Evolutionary conservation across 2,329 filamentous ascomycete species (phyloP), one percentile per base, ranked within the genome.

Genomic region (Cladophialophora bantiana): DNA sequence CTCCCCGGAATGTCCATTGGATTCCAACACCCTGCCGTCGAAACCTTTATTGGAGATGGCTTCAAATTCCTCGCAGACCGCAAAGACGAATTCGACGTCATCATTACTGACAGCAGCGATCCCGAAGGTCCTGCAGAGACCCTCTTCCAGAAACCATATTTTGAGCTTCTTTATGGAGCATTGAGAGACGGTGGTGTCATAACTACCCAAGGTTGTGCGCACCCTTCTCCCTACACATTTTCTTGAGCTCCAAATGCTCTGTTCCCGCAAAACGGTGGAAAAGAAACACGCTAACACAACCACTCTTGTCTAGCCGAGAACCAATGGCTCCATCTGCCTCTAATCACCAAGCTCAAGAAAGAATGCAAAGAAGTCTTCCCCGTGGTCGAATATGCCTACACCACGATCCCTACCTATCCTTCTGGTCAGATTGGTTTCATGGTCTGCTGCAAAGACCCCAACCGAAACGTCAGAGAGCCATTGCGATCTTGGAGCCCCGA

Each of bases 121-220:
- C 95, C 95, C 64, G 95, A 98, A 80, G 95, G 95, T 71, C 95
- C 95, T 36, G 95, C 95, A 74, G 94, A 98, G 88, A 90, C 88
- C 76, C 88, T 99, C 72, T 99, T 99, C 90, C 88, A 98, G 88
- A 97, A 97, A 87, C 90, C 93, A 70, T 99, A 99, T 88, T 99
- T 98, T 82, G 86, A 97, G 86, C 89, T 99, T 74, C 88, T 99
- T 70, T 86, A 90, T 80, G 91, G 90, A 77, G 95, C 95, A 75
- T 89, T 98, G 75, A 89, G 92, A 74, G 93, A 97, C 77, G 94
- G 94, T 83, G 95, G 95, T 85, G 93, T 99, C 78, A 98, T 99
- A 84, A 94, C 93, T 83, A 99, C 95, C 79, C 95, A 99, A 97
- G 95, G 95, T 99, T 96, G 93, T 96, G 93, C 88, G 93, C 92